Base-by-base conservation (phyloP, 2,329 filamentous ascomycete genomes). In the Blumeriella jaapii region DNA sequence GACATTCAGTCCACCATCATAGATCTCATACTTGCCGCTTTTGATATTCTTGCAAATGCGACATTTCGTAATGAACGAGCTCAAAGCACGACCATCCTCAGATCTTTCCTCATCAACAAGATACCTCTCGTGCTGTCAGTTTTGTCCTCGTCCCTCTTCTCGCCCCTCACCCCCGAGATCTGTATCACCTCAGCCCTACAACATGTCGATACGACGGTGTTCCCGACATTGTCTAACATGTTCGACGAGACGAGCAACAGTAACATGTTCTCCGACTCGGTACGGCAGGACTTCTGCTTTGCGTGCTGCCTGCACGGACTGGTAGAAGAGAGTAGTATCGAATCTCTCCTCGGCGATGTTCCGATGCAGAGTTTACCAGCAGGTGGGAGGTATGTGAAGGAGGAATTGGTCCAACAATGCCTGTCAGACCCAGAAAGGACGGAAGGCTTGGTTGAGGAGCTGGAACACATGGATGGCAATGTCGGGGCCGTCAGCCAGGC, bases 381-480 rank as follows among this genome's bases (percentile, higher is more conserved):
- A 15, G 71, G 78, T 15, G 78, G 81, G 3, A 78, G 78, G 39
- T 85, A 85, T 48, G 68, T 71, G 29, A 91, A 89, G 56, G 82
- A 91, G 17, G 71, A 76, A 18, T 63, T 98, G 9, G 71, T 94
- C 0, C 69, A 75, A 31, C 78, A 91, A 52, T 94, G 86, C 44
- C 69, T 80, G 30, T 69, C 72, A 8, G 84, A 93, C 46, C 73
- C 78, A 1, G 81, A 85, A 42, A 74, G 78, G 44, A 74, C 82
- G 1, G 81, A 86, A 46, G 71, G 77, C 27, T 65, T 93, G 19
- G 74, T 95, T 25, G 72, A 77, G 24, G 85, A 93, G 50, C 65
- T 98, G 15, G 85, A 94, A 38, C 80, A 79, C 32, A 86, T 91
- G 69, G 84, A 93, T 51, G 89, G 89, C 1, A 95, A 95, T 56